Evolutionary conservation across 2,329 filamentous ascomycete genomes (phyloP).

Genomic region (Nothophaeocryptopus gaeumannii): DNA sequence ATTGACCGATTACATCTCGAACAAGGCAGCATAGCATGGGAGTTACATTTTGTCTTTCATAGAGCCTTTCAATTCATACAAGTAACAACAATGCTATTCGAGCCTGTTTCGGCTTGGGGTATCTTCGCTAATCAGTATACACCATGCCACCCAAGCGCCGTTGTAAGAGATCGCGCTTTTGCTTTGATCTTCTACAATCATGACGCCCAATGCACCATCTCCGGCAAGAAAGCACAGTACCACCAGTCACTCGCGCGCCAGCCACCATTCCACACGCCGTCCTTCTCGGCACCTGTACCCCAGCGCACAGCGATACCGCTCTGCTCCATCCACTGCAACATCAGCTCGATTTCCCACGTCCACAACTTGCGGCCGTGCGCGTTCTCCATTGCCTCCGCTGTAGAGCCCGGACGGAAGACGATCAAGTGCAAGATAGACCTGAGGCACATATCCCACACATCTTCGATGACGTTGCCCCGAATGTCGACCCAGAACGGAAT

Average conservation of each 20-base stretch:
- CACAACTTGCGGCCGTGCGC: constrained; percentile 60
- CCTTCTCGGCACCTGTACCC: constrained; percentile 36
- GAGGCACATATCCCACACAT: constrained; percentile 63
- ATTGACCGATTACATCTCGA: no score
- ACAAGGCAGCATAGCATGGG: no score
- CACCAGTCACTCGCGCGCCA: constrained; percentile 62
- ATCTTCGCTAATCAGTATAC: constrained; percentile 1
- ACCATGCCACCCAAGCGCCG: background rate
- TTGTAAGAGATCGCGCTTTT: no score
- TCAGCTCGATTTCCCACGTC: constrained; percentile 59
- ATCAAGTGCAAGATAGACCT: constrained; percentile 61
- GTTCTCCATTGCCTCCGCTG: constrained; percentile 52
- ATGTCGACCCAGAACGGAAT: constrained; percentile 73
- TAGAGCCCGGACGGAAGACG: constrained; percentile 60
- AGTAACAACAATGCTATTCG: background rate
- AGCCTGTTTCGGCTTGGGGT: constrained; percentile 4
- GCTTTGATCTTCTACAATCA: background rate
- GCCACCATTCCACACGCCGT: constrained; percentile 32
- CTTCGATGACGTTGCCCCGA: constrained; percentile 57
- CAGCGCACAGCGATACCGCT: constrained; percentile 52
- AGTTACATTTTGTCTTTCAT: no score
- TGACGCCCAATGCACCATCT: constrained; percentile 27
- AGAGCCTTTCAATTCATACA: no score
- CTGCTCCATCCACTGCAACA: constrained; percentile 58
- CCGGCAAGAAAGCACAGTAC: constrained; percentile 54